Conservation (phyloP, 371 early-diverging fungal genomes). For the Mucor saturninus region DNA sequence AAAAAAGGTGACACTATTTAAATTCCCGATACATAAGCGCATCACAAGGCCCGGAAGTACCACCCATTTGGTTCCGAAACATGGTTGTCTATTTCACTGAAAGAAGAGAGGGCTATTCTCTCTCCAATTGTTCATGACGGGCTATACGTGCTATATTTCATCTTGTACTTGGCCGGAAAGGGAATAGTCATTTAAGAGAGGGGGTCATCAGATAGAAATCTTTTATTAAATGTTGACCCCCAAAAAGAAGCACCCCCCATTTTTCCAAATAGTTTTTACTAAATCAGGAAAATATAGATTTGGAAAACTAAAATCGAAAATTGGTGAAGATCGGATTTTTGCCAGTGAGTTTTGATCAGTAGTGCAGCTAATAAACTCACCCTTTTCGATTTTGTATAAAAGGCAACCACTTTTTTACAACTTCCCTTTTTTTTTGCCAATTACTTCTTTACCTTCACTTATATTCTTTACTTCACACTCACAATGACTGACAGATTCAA, state of each 20-base stretch:
- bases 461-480: background rate
- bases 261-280: background rate
- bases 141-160: too few species aligned
- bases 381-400: conserved; percentile 20
- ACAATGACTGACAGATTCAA: conserved; percentile 22
- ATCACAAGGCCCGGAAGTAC: too few species aligned
- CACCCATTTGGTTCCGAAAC: too few species aligned
- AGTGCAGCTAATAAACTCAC: conserved; percentile 3
- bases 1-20: too few species aligned
- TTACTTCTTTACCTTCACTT: conserved; percentile 7
- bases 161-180: background rate
- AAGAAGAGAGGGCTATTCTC: too few species aligned
- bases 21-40: too few species aligned
- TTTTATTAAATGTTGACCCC: background rate
- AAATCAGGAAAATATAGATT: conserved; percentile 17
- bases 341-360: conserved; percentile 25
- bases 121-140: too few species aligned
- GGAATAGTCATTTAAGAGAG: background rate
- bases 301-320: conserved; percentile 9
- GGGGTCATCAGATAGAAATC: background rate
- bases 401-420: background rate
- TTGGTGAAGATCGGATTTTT: conserved; percentile 26
- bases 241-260: background rate
- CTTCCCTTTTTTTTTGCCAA: conserved; percentile 7
- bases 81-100: too few species aligned